Conservation (phyloP, 768 basidiomycete species). For the Boletales sp. region DNA sequence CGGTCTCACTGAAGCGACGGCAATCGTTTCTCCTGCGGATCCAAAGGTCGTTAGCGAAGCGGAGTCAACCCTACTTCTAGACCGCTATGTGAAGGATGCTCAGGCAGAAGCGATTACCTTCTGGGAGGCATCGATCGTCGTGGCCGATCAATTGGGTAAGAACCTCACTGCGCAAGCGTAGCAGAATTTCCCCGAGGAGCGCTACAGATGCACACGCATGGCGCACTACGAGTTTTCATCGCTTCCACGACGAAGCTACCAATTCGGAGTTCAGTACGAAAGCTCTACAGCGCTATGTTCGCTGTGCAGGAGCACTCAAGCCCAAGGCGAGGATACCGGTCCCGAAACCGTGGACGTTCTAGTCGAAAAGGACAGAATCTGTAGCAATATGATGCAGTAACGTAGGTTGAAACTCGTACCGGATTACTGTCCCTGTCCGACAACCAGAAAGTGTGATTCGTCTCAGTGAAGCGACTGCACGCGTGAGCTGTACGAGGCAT, state of each 20-base stretch:
- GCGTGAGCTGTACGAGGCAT: slow-evolving; percentile 97
- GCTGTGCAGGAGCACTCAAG: slow-evolving; percentile 95
- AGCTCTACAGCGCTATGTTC: slow-evolving; percentile 92
- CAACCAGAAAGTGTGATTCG: slow-evolving; percentile 99
- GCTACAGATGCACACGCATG: no score
- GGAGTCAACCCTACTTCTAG: no score
- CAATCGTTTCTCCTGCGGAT: no score
- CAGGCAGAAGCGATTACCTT: no score
- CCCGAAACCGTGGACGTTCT: slow-evolving; percentile 57
- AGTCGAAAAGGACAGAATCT: slow-evolving; percentile 93
- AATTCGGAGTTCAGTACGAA: slow-evolving; percentile 97
- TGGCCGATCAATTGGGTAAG: no score
- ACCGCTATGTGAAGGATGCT: no score
- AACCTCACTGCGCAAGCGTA: no score
- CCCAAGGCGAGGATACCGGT: slow-evolving; percentile 66
- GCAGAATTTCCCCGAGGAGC: no score
- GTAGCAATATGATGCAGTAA: slow-evolving; percentile 88
- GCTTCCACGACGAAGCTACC: slow-evolving; percentile 92
- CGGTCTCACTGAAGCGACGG: no score
- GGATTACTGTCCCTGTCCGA: slow-evolving; percentile 97
- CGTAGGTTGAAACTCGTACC: slow-evolving; percentile 87
- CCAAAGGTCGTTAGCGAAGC: no score
- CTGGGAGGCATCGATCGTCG: no score
- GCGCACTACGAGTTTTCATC: slow-evolving; percentile 97
- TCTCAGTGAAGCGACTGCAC: slow-evolving; percentile 92